Evolutionary conservation across 768 basidiomycete genomes (phyloP), one percentile per base, ranked within the genome.

Genomic region (Lactarius indigo): DNA sequence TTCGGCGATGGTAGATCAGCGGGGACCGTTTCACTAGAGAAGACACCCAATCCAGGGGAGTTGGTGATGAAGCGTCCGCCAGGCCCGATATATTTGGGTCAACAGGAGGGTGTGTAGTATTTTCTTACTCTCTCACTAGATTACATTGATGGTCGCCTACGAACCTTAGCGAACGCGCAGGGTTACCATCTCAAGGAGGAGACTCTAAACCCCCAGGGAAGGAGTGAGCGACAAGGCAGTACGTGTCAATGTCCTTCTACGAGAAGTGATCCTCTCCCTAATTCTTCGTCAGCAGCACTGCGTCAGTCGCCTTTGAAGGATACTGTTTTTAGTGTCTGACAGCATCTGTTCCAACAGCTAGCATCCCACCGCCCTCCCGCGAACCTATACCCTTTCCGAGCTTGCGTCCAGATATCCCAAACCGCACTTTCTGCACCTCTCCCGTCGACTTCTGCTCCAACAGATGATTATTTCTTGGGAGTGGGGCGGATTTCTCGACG

Each of bases 401-500:
- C 55, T 52, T 73, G 56, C 85, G 84, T 10, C 83, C 83, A 8
- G 85, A 86, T 63, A 8, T 52, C 13, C 37, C 56, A 35, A 30
- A 41, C 67, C 26, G 59, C 68, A 20, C 64, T 37, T 37, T 37
- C 35, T 37, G 35, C 35, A 10, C 35, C 35, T 37, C 69, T 23
- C 41, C 54, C n/a, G 13, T 54, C 15, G 31, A 55, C 42, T 55
- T 68, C 42, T 69, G 64, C 58, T 63, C 69, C 63, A 7, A 23
- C 82, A 3, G 87, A 86, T 64, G 89, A 92, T 73, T 94, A 94
- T 72, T 72, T 90, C 91, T 7, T 96, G 94, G 94, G 95, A 96
- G 71, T 96, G 94, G 94, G 94, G 93, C 31, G 87, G 84, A 23
- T 92, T 96, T 72, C 93, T 33, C 89, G 88, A 69, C 89, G 86